Evolutionary conservation across 2,329 filamentous ascomycete species (phyloP), one percentile per base, ranked within the genome.

Genomic region (Sporothrix mexicana): DNA sequence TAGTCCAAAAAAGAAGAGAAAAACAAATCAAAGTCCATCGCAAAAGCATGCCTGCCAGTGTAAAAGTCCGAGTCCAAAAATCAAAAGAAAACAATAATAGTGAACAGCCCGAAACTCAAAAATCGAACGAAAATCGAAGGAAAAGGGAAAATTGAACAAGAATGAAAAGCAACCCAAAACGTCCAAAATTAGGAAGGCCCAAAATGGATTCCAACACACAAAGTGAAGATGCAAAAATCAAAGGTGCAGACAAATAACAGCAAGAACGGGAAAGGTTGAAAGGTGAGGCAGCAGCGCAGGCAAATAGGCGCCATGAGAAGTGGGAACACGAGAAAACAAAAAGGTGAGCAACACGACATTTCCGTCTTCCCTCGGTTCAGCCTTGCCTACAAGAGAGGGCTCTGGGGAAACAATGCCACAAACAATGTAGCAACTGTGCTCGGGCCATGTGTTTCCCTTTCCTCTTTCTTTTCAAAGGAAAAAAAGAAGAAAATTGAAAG

Each of bases 331-430:
- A 68, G 45, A 53, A 36, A 53, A 41, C 23, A n/a, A 30, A 30
- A 53, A 20, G 51, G 49, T 51, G 57, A 61, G 25, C 55, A 36
- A 59, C 55, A 59, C 25, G 23, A 41, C 25, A 36, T 36, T 36
- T 36, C 30, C 7, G 30, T 36, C 4, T 36, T 36, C 30, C 36
- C 20, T 59, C 69, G 51, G 61, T 66, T 66, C 70, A 66, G 61
- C 70, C 70, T 57, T 66, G 70, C 49, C 62, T n/a, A 43, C 9
- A 45, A 43, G 7, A 67, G 70, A 59, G 59, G 70, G 55, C 8
- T 23, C 61, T 4, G 5, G 51, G 7, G 4, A 23, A 57, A 12
- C 45, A 12, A 55, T 55, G 36, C 45, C 30, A 20, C 25, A 71
- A 62, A 23, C 9, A 23, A 64, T 41, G 55, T 43, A 64, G 43